These are phyloP conservation scores for Solanum medicagineum DNA, from an alignment of 257 asterid genomes.

Conservation along the genomic window DNA sequence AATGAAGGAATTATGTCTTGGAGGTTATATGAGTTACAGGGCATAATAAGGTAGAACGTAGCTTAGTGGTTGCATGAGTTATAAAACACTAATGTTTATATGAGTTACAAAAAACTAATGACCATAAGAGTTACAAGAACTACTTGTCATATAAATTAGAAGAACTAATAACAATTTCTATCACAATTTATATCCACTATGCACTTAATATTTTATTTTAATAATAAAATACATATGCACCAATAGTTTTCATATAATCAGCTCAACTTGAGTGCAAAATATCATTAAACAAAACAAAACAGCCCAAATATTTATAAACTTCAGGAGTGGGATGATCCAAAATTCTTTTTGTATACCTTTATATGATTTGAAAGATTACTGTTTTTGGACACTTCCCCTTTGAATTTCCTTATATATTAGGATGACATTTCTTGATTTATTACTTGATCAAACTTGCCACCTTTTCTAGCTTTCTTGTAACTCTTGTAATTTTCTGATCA, in stretches of 20 bases:
- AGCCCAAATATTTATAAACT: not conserved
- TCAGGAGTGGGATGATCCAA: not conserved
- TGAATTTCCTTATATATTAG: slow-evolving; percentile 18
- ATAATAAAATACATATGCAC: too few relatives aligned
- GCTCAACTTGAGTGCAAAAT: not conserved
- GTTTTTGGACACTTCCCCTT: not conserved
- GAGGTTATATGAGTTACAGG: too few relatives aligned
- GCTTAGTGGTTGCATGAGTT: too few relatives aligned
- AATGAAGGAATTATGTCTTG: too few relatives aligned
- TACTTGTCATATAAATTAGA: too few relatives aligned
- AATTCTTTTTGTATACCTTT: not conserved
- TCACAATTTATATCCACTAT: too few relatives aligned
- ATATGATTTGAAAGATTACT: not conserved
- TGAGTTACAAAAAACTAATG: too few relatives aligned
- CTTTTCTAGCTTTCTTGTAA: not conserved
- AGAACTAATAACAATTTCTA: too few relatives aligned
- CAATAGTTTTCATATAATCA: not conserved
- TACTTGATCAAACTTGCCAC: not conserved
- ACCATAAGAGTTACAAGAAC: too few relatives aligned
- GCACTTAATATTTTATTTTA: too few relatives aligned
- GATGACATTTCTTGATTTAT: slow-evolving; percentile 1
- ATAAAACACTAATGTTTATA: too few relatives aligned
- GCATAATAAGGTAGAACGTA: too few relatives aligned
- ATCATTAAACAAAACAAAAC: not conserved
- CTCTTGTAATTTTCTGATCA: not conserved